Evolutionary conservation across 352 stramenopile genomes (phyloP).

Genomic region (Heterotrichella gracilis): DNA sequence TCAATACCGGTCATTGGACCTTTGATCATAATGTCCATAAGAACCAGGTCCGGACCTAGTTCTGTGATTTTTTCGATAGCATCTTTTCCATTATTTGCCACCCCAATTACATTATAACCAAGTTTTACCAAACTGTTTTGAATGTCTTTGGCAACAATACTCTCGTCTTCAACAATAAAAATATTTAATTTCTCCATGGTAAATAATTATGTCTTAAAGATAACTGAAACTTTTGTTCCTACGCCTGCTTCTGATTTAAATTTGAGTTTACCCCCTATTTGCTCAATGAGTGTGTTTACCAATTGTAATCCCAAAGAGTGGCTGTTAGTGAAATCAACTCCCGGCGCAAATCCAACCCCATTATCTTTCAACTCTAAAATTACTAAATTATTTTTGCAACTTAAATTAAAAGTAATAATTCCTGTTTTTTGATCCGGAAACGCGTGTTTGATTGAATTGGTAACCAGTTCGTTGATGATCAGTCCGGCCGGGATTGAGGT

Average conservation of each 20-base stretch:
- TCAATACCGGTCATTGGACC: not conserved
- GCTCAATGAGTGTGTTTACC: constrained; percentile 5
- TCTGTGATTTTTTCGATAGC: not conserved
- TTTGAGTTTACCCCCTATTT: not conserved
- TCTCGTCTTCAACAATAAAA: constrained; percentile 3
- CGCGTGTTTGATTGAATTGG: not conserved
- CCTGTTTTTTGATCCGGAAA: not conserved
- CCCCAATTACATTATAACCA: not conserved
- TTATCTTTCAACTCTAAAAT: constrained; percentile 5
- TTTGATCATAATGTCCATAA: constrained; percentile 4
- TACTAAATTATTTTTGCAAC: not conserved
- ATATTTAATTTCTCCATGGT: constrained; percentile 7
- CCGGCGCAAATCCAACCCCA: not conserved
- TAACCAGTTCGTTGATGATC: not conserved
- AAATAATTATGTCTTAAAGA: constrained; percentile 1
- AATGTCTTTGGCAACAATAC: constrained; percentile 6
- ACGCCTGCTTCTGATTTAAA: not conserved
- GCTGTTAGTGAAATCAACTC: not conserved
- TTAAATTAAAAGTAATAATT: not conserved
- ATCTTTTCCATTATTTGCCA: not conserved
- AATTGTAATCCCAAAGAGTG: not conserved
- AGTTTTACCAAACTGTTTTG: constrained; percentile 1
- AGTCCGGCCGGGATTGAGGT: not conserved
- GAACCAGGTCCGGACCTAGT: not conserved
- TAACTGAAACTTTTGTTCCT: not conserved